A percentile compares a stretch with the other conserved stretches of the same genome.
These are phyloP conservation scores for Scutellaria baicalensis DNA, from an alignment of 257 asterid species.

Conservation along the genomic window DNA sequence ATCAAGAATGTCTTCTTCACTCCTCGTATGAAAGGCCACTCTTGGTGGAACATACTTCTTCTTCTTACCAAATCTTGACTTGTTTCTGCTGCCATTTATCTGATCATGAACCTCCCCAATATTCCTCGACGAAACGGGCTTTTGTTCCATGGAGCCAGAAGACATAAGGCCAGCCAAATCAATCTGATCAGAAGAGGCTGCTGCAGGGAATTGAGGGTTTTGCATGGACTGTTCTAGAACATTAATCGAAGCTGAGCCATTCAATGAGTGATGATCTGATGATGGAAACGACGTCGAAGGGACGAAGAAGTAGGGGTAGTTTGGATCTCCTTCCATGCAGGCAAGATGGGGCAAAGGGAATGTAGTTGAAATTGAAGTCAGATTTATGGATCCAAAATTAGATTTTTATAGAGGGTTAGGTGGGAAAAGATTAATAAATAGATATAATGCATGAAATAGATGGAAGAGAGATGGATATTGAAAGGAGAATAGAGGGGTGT, in stretches of 20 bases:
- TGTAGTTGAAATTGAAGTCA: conserved; percentile 5
- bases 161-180: conserved; percentile 44
- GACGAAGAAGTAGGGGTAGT: conserved; percentile 26
- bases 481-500: neutral
- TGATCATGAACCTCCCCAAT: conserved; percentile 19
- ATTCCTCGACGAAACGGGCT: conserved; percentile 10
- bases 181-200: conserved; percentile 11
- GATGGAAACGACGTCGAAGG: conserved; percentile 21
- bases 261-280: neutral
- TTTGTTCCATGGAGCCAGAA: conserved; percentile 15
- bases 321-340: conserved; percentile 42
- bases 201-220: conserved; percentile 18
- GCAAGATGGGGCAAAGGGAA: conserved; percentile 8
- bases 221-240: conserved; percentile 41
- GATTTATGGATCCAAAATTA: conserved; percentile 20
- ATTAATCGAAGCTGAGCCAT: conserved; percentile 2
- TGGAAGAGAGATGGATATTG: neutral
- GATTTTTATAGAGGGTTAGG: conserved; percentile 42
- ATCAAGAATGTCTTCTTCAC: conserved; percentile 84
- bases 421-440: conserved; percentile 13
- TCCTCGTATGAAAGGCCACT: conserved; percentile 84
- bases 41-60: conserved; percentile 63
- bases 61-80: conserved; percentile 31
- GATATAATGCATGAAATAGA: neutral
- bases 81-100: conserved; percentile 25